Percentiles rank a stretch among this genome's conserved stretches.
phyloP scores from a whole-genome alignment of 2,329 filamentous ascomycete species.

The Lachnellula occidentalis region DNA sequence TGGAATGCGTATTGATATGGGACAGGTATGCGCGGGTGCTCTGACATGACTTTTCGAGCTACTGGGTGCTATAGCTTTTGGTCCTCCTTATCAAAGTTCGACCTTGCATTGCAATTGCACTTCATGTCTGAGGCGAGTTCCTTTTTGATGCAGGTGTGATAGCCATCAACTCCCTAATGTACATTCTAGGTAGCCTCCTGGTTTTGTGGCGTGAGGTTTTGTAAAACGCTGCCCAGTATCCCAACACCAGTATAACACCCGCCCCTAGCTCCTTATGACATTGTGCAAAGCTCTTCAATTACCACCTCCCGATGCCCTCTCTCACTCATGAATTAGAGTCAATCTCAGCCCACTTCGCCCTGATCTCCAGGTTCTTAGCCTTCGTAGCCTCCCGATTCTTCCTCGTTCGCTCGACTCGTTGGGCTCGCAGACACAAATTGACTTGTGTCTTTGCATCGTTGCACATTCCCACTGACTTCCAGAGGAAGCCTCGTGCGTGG shows the following conservation, averaged over 20 bases:
- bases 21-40: background rate
- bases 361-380: constrained; percentile 66
- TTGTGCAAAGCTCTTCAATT: background rate
- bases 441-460: constrained; percentile 80
- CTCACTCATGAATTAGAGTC: constrained; percentile 57
- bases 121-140: background rate
- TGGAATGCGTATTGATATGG: background rate
- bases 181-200: constrained; percentile 4
- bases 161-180: constrained; percentile 5
- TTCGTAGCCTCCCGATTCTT: constrained; percentile 68
- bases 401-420: constrained; percentile 72
- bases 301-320: background rate
- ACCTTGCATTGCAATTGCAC: background rate
- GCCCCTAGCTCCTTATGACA: background rate
- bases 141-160: constrained; percentile 23
- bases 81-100: background rate
- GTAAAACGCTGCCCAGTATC: constrained; percentile 12
- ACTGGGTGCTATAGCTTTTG: background rate
- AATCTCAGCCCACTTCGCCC: constrained; percentile 74
- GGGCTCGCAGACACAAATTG: constrained; percentile 75
- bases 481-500: constrained; percentile 85
- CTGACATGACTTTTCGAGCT: background rate
- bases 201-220: constrained; percentile 7
- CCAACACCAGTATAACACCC: constrained; percentile 1
- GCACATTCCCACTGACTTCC: constrained; percentile 87